Conservation (phyloP, 1,139 yeast genomes). For the Suhomyces terraborum region DNA sequence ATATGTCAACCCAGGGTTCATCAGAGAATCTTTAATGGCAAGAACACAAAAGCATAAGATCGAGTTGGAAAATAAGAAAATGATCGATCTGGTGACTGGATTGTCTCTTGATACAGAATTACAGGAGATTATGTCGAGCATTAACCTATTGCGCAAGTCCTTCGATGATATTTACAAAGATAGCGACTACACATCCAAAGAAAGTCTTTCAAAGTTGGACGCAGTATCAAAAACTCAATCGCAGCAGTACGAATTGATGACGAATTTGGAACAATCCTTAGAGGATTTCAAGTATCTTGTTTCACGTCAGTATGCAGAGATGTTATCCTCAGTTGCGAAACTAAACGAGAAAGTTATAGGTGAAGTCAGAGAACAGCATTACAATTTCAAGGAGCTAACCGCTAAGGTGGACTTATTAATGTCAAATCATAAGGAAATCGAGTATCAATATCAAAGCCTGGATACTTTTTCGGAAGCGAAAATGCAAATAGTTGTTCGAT, state of each 20-base stretch:
- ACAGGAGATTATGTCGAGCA: not conserved
- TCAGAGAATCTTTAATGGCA: conserved; percentile 44
- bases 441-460: conserved; percentile 30
- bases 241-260: conserved; percentile 20
- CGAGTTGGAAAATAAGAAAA: conserved; percentile 16
- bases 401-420: conserved; percentile 46
- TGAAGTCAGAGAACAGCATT: conserved; percentile 49
- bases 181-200: conserved; percentile 14
- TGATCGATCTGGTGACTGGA: not conserved
- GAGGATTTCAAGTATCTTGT: conserved; percentile 31
- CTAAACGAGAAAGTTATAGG: conserved; percentile 45
- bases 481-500: conserved; percentile 30
- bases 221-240: conserved; percentile 23
- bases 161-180: conserved; percentile 10
- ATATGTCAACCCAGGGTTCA: conserved; percentile 22
- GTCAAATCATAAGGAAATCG: conserved; percentile 45
- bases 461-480: conserved; percentile 16
- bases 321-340: conserved; percentile 35
- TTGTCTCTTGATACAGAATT: conserved; percentile 1
- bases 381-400: conserved; percentile 35
- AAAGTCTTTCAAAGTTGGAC: conserved; percentile 17
- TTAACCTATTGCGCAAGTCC: conserved; percentile 8
- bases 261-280: conserved; percentile 22
- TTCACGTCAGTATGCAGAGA: conserved; percentile 37
- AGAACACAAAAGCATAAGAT: conserved; percentile 32